These are phyloP conservation scores for Polyporus tsugae DNA, from an alignment of 1,284 basidiomycete species.

Conservation along the genomic window DNA sequence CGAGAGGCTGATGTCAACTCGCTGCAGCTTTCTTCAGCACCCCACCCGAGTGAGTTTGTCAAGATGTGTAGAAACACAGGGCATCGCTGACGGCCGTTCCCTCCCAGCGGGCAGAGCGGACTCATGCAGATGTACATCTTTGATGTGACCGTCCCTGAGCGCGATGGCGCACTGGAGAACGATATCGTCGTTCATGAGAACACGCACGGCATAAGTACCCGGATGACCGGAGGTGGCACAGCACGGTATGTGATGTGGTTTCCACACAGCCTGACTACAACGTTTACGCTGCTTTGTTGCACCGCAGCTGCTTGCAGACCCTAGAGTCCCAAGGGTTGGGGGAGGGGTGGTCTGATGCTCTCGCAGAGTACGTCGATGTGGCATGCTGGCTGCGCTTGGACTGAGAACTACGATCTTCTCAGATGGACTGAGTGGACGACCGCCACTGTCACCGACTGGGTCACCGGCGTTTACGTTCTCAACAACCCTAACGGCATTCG, in stretches of 20 bases:
- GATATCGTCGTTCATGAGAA: conserved; percentile 58
- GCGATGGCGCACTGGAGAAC: conserved; percentile 57
- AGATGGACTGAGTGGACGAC: conserved; percentile 51
- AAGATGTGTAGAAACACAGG: neutral
- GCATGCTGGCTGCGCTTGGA: neutral
- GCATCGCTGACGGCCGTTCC: neutral
- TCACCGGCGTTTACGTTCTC: conserved; percentile 49
- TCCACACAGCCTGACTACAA: neutral
- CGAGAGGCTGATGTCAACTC: neutral
- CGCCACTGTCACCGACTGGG: conserved; percentile 48
- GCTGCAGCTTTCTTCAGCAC: conserved; percentile 46
- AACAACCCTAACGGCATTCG: conserved; percentile 47
- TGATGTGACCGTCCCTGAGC: conserved; percentile 45
- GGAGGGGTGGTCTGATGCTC: conserved; percentile 63
- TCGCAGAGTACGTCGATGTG: conserved; percentile 47
- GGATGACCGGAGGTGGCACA: conserved; percentile 61
- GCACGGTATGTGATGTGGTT: conserved; percentile 31
- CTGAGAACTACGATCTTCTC: neutral
- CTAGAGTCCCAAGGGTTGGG: conserved; percentile 57
- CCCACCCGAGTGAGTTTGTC: conserved; percentile 30
- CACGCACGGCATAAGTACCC: conserved; percentile 58
- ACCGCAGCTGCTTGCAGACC: conserved; percentile 54
- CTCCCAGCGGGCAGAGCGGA: conserved; percentile 2
- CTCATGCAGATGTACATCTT: conserved; percentile 48
- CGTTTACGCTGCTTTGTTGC: neutral